Evolutionary conservation across 148 eudicot species (phyloP).

Genomic region (Vaccinium corymbosum): DNA sequence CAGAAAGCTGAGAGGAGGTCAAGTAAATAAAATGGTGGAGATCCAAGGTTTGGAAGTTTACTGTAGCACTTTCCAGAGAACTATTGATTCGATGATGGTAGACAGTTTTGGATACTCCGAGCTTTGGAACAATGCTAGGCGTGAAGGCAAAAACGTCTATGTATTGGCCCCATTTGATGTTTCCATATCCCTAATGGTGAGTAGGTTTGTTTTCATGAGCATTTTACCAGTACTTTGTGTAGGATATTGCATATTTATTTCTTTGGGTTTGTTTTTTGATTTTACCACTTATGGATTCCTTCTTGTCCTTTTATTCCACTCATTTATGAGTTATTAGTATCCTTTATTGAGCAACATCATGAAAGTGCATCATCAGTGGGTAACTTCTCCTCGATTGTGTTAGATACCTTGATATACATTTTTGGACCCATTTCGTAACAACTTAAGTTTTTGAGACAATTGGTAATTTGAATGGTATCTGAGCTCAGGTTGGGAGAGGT

Average conservation of each 20-base stretch:
- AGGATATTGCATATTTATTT: neutral
- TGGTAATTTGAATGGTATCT: no score
- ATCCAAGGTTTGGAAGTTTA: conserved; percentile 72
- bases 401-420: no score
- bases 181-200: conserved; percentile 63
- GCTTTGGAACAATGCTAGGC: conserved; percentile 24
- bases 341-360: conserved; percentile 1
- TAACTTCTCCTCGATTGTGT: neutral
- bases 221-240: neutral
- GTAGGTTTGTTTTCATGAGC: conserved; percentile 6
- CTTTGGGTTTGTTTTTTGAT: neutral
- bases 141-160: conserved; percentile 37
- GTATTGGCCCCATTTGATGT: conserved; percentile 68
- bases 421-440: no score
- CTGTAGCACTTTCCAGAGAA: conserved; percentile 45
- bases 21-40: conserved; percentile 75
- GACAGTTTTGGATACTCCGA: conserved; percentile 27
- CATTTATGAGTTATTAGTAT: no score
- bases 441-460: no score
- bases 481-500: no score
- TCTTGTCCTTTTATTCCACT: neutral
- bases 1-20: conserved; percentile 59
- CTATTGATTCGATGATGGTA: conserved; percentile 31
- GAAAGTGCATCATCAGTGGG: neutral
- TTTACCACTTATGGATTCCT: neutral